Evolutionary conservation across 805 yeast genomes (phyloP).

Genomic region (Candida lessepsii): DNA sequence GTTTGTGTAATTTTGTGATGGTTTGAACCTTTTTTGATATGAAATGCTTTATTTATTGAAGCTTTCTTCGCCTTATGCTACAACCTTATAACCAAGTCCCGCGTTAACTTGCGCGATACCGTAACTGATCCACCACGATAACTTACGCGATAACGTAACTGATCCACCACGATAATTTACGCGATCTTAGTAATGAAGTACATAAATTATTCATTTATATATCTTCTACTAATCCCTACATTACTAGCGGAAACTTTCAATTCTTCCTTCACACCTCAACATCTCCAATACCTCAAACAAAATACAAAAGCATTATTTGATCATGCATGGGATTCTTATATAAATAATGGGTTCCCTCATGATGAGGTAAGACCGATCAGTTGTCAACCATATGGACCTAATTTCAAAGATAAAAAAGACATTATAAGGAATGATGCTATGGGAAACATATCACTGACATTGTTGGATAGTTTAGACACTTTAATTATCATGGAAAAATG

Average conservation of each 20-base stretch:
- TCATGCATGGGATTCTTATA: constrained; percentile 74
- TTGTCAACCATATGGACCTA: constrained; percentile 69
- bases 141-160: no score
- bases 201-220: neutral
- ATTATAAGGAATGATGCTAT: constrained; percentile 73
- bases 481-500: constrained; percentile 69
- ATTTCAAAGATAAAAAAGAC: constrained; percentile 51
- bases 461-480: constrained; percentile 78
- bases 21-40: no score
- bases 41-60: no score
- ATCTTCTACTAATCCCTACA: neutral
- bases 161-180: no score
- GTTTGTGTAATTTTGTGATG: no score
- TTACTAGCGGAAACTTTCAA: constrained; percentile 1
- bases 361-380: constrained; percentile 79
- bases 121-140: no score
- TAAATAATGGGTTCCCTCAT: constrained; percentile 68
- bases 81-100: no score
- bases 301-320: constrained; percentile 60
- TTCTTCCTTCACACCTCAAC: constrained; percentile 34
- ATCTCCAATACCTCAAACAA: constrained; percentile 30
- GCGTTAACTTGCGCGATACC: no score
- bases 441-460: constrained; percentile 79
- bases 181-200: no score
- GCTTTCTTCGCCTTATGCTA: no score